Evolutionary conservation across 177 flowering plant genomes (phyloP).

Genomic region (Telopea speciosissima): DNA sequence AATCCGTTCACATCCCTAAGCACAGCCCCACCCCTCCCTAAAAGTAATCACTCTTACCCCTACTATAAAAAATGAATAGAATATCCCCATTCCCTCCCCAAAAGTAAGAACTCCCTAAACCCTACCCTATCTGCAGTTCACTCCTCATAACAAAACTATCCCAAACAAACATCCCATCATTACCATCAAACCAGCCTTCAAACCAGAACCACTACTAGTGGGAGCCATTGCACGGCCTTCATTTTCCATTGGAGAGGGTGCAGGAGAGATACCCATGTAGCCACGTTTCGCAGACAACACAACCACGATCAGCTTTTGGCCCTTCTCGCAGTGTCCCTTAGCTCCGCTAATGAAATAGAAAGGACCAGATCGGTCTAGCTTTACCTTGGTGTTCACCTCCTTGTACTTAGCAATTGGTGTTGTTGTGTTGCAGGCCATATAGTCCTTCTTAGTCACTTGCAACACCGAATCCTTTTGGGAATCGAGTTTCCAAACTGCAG

Average conservation of each 20-base stretch:
- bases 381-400: slow-evolving; percentile 32
- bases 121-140: not conserved
- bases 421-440: slow-evolving; percentile 34
- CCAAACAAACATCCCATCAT: slow-evolving; percentile 3
- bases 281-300: not conserved
- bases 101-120: not conserved
- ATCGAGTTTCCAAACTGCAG: slow-evolving; percentile 45
- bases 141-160: not conserved
- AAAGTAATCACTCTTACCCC: no score
- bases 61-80: not conserved
- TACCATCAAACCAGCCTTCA: slow-evolving; percentile 8
- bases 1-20: no score
- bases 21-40: no score
- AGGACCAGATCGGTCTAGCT: slow-evolving; percentile 44
- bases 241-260: slow-evolving; percentile 30
- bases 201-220: slow-evolving; percentile 20
- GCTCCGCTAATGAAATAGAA: slow-evolving; percentile 34
- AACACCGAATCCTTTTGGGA: slow-evolving; percentile 41
- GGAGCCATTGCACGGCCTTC: slow-evolving; percentile 39
- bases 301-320: not conserved
- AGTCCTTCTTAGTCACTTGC: slow-evolving; percentile 37
- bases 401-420: slow-evolving; percentile 33
- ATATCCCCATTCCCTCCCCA: not conserved
- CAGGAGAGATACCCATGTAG: slow-evolving; percentile 23
- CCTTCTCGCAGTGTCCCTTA: not conserved